Base-by-base conservation (phyloP, 768 basidiomycete species). In the Phaeotremella fagi region DNA sequence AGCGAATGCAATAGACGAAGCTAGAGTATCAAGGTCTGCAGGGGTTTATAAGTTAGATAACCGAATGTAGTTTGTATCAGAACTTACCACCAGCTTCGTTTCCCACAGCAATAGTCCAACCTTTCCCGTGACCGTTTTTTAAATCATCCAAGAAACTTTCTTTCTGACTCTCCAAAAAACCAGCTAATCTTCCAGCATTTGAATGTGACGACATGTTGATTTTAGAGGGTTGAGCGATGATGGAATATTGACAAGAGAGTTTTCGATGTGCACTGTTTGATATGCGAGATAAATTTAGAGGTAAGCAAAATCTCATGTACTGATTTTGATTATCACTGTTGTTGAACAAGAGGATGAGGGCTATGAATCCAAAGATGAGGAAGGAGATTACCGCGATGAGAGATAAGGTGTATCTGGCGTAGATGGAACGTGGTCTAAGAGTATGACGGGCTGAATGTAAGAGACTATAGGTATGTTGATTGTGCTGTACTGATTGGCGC, bases 31-130 rank as follows among this genome's bases (percentile, higher is more conserved):
- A 28, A 98, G 82, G 74, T 99, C 94, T 97, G 52, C 18, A 11
- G 24, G 33, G 52, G 15, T 37, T 23, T 45, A 2, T 54, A 25
- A 20, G 45, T 22, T 9, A 33, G 6, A 20, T 38, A 36, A n/a
- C 14, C 9, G 27, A 31, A 24, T 38, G 18, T 28, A 31, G 48
- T 42, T 18, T 65, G 76, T 53, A 70, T 28, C 31, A 3, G 6
- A 23, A 63, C 75, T 54, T 18, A 92, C 94, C 94, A 66, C 92
- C 92, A 14, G 94, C 90, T 75, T 98, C 94, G 72, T 99, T 99
- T 0, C 94, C 92, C 84, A 91, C 88, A 0, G 84, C 86, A 4
- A 95, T 79, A 0, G 82, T 85, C 92, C 91, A 98, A 43, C 83
- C 81, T 4, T 71, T 60, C 0, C 77, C 80, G 35, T 79, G 78